These are phyloP conservation scores for Zasmidium angulare DNA, from an alignment of 2,329 filamentous ascomycete species.

Conservation along the genomic window DNA sequence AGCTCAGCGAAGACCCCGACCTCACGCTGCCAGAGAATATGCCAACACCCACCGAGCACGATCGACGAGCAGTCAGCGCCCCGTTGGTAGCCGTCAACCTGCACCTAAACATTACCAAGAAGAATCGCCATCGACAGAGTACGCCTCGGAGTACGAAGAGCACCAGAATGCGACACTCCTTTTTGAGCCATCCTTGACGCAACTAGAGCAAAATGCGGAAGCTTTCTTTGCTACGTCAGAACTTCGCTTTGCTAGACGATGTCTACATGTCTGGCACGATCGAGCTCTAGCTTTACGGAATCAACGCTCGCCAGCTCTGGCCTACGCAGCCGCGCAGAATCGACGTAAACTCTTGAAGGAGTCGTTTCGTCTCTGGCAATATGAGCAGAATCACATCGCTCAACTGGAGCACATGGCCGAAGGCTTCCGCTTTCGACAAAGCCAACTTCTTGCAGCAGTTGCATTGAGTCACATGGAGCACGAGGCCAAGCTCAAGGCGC, in stretches of 20 bases:
- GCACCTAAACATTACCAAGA: slow-evolving; percentile 19
- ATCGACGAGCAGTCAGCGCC: slow-evolving; percentile 19
- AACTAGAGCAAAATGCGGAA: slow-evolving; percentile 32
- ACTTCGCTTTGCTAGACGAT: slow-evolving; percentile 20
- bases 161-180: slow-evolving; percentile 21
- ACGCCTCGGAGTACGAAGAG: slow-evolving; percentile 18
- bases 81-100: slow-evolving; percentile 7
- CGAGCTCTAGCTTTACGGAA: slow-evolving; percentile 36
- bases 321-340: slow-evolving; percentile 52
- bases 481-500: background rate
- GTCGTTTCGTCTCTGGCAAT: slow-evolving; percentile 39
- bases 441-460: background rate
- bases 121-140: slow-evolving; percentile 14
- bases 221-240: slow-evolving; percentile 26
- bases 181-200: slow-evolving; percentile 26
- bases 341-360: slow-evolving; percentile 52
- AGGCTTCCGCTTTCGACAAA: background rate
- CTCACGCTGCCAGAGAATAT: slow-evolving; percentile 17
- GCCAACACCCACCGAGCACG: slow-evolving; percentile 17
- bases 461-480: background rate
- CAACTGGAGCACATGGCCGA: slow-evolving; percentile 10
- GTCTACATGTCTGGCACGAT: slow-evolving; percentile 45
- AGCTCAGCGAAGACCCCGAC: slow-evolving; percentile 19
- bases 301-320: slow-evolving; percentile 30
- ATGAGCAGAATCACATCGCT: slow-evolving; percentile 17